Base-by-base conservation (phyloP, 1,284 basidiomycete species). In the Neotropicomus parvogracilis region DNA sequence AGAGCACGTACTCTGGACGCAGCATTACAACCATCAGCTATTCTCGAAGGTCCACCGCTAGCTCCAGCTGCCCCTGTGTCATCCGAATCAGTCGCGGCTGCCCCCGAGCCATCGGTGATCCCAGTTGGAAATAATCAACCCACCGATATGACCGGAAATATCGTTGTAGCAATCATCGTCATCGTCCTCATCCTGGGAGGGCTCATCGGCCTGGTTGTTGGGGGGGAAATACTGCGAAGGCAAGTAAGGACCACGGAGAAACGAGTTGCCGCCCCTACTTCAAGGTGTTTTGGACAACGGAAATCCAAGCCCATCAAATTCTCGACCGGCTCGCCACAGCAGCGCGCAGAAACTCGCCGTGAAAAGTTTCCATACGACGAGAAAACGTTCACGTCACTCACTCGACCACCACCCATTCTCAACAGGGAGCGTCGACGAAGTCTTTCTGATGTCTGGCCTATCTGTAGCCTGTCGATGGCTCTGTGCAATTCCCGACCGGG, bases 201-300 rank as follows among this genome's bases (percentile, higher is more conserved):
- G 13, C 53, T 65, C 13, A 34, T 65, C 9, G 57, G 64, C 27
- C 31, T 65, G 42, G 31, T 62, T 9, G n/a, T 64, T 10, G 65
- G 54, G 38, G 66, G 66, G 13, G 56, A 55, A 42, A 43, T 56
- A 29, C n/a, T 68, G 21, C 63, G 64, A 48, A 62, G 53, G 45
- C 50, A 46, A 33, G 20, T 42, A 33, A 66, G 33, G 40, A 16
- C 27, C n/a, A 19, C 38, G 16, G 34, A 16, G 3, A 12, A 38
- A 39, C 28, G 17, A 4, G 21, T 10, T 7, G 24, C 40, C 6
- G 24, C 41, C 24, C 29, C 33, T 1, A 28, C 21, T 9, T 37
- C 49, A 14, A 34, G 17, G 32, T 42, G 40, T n/a, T n/a, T 29
- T 24, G 38, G 54, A 42, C 28, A 31, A 32, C 46, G 41, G 36